These are phyloP conservation scores for Suillus paluster DNA, from an alignment of 768 basidiomycete genomes.

Conservation along the genomic window DNA sequence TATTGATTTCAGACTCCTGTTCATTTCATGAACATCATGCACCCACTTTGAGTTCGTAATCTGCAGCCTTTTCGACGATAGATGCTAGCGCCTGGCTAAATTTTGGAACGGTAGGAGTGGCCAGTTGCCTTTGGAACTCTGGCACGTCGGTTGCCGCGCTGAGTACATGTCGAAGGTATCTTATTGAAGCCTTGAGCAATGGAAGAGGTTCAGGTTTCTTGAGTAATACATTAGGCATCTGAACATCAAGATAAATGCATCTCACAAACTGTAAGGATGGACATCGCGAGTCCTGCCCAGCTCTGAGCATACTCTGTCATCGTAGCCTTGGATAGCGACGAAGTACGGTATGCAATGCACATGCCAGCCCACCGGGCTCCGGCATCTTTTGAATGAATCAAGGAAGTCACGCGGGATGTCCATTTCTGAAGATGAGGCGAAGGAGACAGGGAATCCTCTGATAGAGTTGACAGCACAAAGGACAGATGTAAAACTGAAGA, in stretches of 20 bases:
- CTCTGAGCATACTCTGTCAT: conserved; percentile 74
- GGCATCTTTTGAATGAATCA: conserved; percentile 79
- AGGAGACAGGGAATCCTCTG: conserved; percentile 53
- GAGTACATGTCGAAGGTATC: conserved; percentile 67
- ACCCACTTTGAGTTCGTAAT: conserved; percentile 59
- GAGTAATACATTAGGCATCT: conserved; percentile 24
- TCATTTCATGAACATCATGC: background rate
- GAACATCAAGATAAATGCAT: conserved; percentile 27
- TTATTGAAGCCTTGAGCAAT: conserved; percentile 63
- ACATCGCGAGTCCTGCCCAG: conserved; percentile 70
- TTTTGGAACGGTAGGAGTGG: conserved; percentile 72
- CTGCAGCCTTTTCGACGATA: conserved; percentile 54
- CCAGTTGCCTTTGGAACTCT: conserved; percentile 84
- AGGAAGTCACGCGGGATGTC: conserved; percentile 70
- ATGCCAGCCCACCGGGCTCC: conserved; percentile 82
- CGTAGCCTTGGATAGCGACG: conserved; percentile 55
- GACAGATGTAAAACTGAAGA: conserved; percentile 63
- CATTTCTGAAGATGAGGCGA: conserved; percentile 77
- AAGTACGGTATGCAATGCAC: conserved; percentile 71
- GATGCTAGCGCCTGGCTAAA: conserved; percentile 61
- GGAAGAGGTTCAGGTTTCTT: conserved; percentile 75
- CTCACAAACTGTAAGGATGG: conserved; percentile 69
- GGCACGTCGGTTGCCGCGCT: conserved; percentile 59
- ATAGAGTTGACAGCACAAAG: conserved; percentile 60
- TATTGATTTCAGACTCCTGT: background rate